phyloP scores from a whole-genome alignment of 176 grass and related monocot genomes.

The Bonia amplexicaulis region DNA sequence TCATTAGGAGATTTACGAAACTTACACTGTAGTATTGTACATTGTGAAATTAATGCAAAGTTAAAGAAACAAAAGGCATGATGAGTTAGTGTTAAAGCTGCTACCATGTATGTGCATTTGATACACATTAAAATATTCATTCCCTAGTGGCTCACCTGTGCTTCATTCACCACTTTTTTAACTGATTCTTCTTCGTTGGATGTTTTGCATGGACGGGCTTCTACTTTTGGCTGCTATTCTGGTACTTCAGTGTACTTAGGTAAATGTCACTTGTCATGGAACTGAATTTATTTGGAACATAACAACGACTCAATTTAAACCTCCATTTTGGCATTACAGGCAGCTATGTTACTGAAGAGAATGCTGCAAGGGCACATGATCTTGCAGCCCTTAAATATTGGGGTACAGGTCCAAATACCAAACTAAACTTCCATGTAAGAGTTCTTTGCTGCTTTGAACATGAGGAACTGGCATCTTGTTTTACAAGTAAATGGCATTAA shows the following conservation, averaged over 20 bases:
- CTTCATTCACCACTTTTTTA: not conserved
- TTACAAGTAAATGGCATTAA: not conserved
- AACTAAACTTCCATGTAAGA: slow-evolving; percentile 89
- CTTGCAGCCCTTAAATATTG: slow-evolving; percentile 94
- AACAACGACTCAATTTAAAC: slow-evolving; percentile 24
- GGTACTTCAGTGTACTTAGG: slow-evolving; percentile 82
- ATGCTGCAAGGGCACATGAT: slow-evolving; percentile 90
- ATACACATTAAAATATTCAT: not conserved
- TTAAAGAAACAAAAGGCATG: not conserved
- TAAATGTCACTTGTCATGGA: slow-evolving; percentile 16
- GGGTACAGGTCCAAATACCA: slow-evolving; percentile 56
- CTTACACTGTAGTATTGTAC: not conserved
- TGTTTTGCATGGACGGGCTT: slow-evolving; percentile 27
- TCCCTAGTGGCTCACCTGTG: not conserved
- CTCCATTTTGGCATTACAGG: slow-evolving; percentile 44
- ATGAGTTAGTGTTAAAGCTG: not conserved
- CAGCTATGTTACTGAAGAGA: slow-evolving; percentile 95
- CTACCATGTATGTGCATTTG: not conserved
- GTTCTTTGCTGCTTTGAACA: not conserved
- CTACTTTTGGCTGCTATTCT: slow-evolving; percentile 12
- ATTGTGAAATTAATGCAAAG: not conserved
- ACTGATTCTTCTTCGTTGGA: slow-evolving; percentile 18
- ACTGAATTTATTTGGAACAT: slow-evolving; percentile 13
- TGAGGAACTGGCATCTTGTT: slow-evolving; percentile 25
- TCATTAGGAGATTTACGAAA: not conserved